Evolutionary conservation across 176 grass and related monocot genomes (phyloP).

Genomic region (Aegilops sharonensis): DNA sequence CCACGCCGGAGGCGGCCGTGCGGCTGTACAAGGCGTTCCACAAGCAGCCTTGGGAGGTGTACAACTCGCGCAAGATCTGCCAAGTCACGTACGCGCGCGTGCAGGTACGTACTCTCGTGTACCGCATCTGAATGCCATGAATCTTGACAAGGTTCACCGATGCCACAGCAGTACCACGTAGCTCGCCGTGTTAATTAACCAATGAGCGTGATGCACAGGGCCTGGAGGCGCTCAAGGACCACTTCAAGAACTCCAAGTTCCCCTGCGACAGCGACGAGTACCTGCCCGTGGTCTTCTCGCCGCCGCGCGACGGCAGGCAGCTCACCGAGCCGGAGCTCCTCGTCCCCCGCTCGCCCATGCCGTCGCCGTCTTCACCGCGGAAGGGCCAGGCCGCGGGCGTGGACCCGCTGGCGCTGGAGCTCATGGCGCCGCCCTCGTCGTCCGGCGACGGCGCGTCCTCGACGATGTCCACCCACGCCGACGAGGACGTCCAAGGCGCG

Average conservation of each 20-base stretch:
- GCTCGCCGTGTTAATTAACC: not conserved
- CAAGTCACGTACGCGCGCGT: conserved; percentile 98
- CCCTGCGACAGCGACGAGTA: conserved; percentile 97
- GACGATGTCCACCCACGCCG: conserved; percentile 51
- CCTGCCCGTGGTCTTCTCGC: conserved; percentile 81
- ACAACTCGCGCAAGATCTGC: conserved; percentile 98
- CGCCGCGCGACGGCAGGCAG: conserved; percentile 81
- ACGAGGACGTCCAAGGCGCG: conserved; percentile 26
- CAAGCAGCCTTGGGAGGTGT: conserved; percentile 94
- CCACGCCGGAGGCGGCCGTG: conserved; percentile 82
- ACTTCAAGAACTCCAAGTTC: conserved; percentile 99
- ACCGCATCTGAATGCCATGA: too few species aligned
- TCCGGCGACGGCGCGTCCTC: conserved; percentile 69
- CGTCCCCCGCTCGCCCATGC: conserved; percentile 44
- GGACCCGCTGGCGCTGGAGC: conserved; percentile 29
- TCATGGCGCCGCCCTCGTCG: conserved; percentile 12
- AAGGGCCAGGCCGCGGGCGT: conserved; percentile 16
- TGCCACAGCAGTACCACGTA: not conserved
- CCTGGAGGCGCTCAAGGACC: conserved; percentile 89
- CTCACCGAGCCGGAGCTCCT: conserved; percentile 77
- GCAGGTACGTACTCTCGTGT: conserved; percentile 59
- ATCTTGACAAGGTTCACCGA: not conserved
- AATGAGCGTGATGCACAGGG: conserved; percentile 32
- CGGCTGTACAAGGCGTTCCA: conserved; percentile 95
- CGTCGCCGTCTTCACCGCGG: conserved; percentile 12